Conservation (phyloP, 352 stramenopile genomes). For the Globisporangium paddicum region DNA sequence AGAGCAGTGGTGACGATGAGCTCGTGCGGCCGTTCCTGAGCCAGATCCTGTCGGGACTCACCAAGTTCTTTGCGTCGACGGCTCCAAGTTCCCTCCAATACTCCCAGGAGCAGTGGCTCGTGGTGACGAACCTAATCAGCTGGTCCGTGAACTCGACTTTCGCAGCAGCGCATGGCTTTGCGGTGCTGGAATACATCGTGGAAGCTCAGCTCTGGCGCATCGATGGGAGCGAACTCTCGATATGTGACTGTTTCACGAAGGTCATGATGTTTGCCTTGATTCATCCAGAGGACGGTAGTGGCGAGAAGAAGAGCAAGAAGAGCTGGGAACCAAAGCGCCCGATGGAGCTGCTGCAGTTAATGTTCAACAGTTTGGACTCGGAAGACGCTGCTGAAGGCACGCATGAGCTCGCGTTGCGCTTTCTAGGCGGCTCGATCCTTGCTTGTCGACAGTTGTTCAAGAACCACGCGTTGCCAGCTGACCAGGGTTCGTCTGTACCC, state of each 20-base stretch:
- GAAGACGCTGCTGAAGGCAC: slow-evolving; percentile 26
- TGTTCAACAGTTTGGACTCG: slow-evolving; percentile 39
- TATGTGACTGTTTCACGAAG: slow-evolving; percentile 63
- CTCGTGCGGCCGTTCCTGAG: slow-evolving; percentile 59
- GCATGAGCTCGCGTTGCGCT: slow-evolving; percentile 25
- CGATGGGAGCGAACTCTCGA: slow-evolving; percentile 42
- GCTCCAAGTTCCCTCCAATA: slow-evolving; percentile 27
- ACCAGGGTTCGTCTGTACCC: neutral
- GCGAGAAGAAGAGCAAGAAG: slow-evolving; percentile 16
- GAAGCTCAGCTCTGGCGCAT: slow-evolving; percentile 46
- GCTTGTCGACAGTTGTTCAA: slow-evolving; percentile 40
- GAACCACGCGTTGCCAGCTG: slow-evolving; percentile 17
- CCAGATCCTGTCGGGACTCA: slow-evolving; percentile 49
- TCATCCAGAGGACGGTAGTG: slow-evolving; percentile 1
- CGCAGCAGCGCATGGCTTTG: slow-evolving; percentile 52
- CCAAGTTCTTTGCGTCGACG: slow-evolving; percentile 29
- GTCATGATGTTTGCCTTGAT: slow-evolving; percentile 59
- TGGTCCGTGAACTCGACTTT: slow-evolving; percentile 40
- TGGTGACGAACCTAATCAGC: slow-evolving; percentile 55
- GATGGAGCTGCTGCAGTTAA: slow-evolving; percentile 45
- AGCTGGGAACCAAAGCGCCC: slow-evolving; percentile 30
- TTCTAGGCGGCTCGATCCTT: slow-evolving; percentile 55
- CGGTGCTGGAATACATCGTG: slow-evolving; percentile 59
- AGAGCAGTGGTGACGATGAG: slow-evolving; percentile 55
- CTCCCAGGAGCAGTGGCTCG: slow-evolving; percentile 52